These are phyloP conservation scores for Castanopsis chinensis DNA, from an alignment of 306 rosid species.

Conservation along the genomic window DNA sequence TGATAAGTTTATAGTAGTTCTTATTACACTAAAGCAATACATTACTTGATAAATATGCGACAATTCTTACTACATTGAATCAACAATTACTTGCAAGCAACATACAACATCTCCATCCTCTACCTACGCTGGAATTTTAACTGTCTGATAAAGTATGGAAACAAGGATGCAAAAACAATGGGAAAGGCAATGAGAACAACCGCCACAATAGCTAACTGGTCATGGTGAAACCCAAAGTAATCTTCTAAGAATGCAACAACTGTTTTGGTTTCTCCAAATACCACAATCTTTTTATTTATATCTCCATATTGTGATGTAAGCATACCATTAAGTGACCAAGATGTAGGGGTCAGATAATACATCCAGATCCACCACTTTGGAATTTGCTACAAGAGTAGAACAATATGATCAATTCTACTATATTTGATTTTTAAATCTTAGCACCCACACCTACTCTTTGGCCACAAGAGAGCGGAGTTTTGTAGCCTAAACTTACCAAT, in stretches of 20 bases:
- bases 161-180: neutral
- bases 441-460: neutral
- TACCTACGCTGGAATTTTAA: neutral
- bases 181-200: neutral
- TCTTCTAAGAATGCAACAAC: neutral
- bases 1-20: too few relatives aligned
- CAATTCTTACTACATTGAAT: too few relatives aligned
- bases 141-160: neutral
- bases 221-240: neutral
- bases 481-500: neutral
- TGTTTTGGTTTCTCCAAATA: neutral
- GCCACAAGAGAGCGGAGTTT: neutral
- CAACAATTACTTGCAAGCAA: too few relatives aligned
- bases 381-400: neutral
- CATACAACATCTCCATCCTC: too few relatives aligned
- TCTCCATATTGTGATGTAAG: slow-evolving; percentile 1
- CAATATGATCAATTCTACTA: neutral
- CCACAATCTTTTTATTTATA: neutral
- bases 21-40: too few relatives aligned
- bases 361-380: slow-evolving; percentile 2
- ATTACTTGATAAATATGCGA: too few relatives aligned
- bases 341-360: slow-evolving; percentile 1
- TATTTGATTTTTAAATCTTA: neutral
- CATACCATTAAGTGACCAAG: neutral
- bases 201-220: neutral